These are phyloP conservation scores for Aspergillus carlsbadensis DNA, from an alignment of 495 filamentous ascomycete genomes.

Conservation along the genomic window DNA sequence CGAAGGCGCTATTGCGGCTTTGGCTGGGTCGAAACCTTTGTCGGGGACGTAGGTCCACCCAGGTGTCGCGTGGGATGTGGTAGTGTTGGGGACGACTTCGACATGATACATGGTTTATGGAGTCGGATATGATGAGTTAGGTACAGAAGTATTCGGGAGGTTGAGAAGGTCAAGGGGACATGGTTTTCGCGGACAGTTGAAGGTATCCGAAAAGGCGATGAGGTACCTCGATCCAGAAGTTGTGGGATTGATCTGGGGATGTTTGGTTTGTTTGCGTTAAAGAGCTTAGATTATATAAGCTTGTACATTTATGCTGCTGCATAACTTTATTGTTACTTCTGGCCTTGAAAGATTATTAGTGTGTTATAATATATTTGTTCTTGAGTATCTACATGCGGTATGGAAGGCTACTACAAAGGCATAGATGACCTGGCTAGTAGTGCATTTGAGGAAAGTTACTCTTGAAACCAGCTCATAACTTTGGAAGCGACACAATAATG, in stretches of 20 bases:
- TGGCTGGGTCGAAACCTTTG: slow-evolving; percentile 59
- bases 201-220: not conserved
- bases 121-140: not conserved
- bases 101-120: slow-evolving; percentile 56
- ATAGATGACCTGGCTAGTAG: not conserved
- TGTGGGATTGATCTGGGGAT: not conserved
- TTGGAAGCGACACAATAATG: slow-evolving; percentile 5
- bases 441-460: not conserved
- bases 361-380: no score
- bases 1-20: slow-evolving; percentile 55
- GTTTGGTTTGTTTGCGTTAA: slow-evolving; percentile 35
- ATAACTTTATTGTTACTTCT: no score
- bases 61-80: slow-evolving; percentile 64
- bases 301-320: no score
- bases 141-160: not conserved
- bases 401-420: not conserved
- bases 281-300: no score
- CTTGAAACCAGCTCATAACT: not conserved
- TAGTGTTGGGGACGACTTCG: slow-evolving; percentile 71
- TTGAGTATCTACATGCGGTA: no score
- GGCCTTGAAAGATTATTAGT: no score
- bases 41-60: slow-evolving; percentile 90
- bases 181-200: not conserved
- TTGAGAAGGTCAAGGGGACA: not conserved
- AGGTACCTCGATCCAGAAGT: not conserved